Evolutionary conservation across 1,284 basidiomycete genomes (phyloP), one percentile per base, ranked within the genome.

Genomic region (Cryptococcus floricola): DNA sequence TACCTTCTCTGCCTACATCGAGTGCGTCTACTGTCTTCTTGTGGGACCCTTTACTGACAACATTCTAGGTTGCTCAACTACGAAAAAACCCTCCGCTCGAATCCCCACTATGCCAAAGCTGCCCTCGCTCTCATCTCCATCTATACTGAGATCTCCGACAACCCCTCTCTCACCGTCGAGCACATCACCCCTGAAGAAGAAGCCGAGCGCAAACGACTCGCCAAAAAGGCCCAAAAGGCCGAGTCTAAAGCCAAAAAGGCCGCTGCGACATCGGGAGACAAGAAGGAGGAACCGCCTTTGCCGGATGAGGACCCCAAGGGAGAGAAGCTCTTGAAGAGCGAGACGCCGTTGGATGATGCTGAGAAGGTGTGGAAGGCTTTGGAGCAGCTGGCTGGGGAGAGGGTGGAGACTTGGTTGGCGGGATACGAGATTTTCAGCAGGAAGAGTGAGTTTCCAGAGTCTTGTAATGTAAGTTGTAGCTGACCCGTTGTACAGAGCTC

Each of bases 141-240:
- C 70, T 92, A 88, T 71, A 78, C 89, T 41, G 76, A 77, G 50
- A 78, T 92, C 3, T 79, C 87, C 63, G 92, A 96, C 71, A 82
- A 91, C 65, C 88, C 91, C 0, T 81, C 80, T 48, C 73, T 89
- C 80, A 68, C 61, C 37, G 67, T 68, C 46, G 67, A 73, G 61
- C 69, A 69, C 58, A 54, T 73, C 5, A 60, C 65, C 27, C 58
- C 73, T 13, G 74, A 75, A 63, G 73, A 76, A 56, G 74, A 75
- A 54, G 79, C 78, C 8, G 74, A 79, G 57, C 74, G 84, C 38
- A 82, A 86, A 49, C 87, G 86, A 57, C 84, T 84, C 0, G 85
- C 86, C 68, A 91, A 91, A 77, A 94, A 93, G 74, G 89, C 89
- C 0, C 87, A 88, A 71, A 93, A 91, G 76, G 94, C 91, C 70